Evolutionary conservation across 306 rosid species (phyloP).

Genomic region (Inga laurina): DNA sequence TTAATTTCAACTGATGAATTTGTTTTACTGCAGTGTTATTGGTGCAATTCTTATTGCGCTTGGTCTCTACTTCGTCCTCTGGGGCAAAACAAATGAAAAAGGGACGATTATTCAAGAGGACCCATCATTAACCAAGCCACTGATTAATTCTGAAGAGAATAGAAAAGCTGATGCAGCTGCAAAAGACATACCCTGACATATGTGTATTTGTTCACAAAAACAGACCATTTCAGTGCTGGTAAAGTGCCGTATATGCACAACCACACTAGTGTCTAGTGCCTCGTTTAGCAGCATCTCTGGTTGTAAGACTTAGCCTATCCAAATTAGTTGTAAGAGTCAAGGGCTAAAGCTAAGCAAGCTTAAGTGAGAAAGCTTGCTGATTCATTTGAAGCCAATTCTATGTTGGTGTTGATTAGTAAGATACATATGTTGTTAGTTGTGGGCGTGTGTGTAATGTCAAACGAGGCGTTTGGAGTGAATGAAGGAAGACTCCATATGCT

Average conservation of each 20-base stretch:
- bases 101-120: conserved; percentile 25
- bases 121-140: conserved; percentile 45
- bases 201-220: conserved; percentile 18
- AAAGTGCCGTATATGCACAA: not conserved
- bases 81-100: conserved; percentile 61
- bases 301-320: conserved; percentile 6
- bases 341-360: conserved; percentile 22
- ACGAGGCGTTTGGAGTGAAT: not conserved
- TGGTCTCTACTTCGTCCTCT: conserved; percentile 66
- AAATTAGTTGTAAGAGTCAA: conserved; percentile 16
- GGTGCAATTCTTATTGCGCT: conserved; percentile 62
- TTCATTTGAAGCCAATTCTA: not conserved
- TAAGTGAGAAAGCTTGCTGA: conserved; percentile 11
- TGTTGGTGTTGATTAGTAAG: not conserved
- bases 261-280: conserved; percentile 1
- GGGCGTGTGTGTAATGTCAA: not conserved
- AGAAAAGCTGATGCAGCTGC: conserved; percentile 26
- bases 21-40: conserved; percentile 45
- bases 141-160: conserved; percentile 41
- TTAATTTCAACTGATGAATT: not conserved
- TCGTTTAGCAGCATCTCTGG: not conserved
- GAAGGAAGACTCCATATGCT: conserved; percentile 16
- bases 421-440: conserved; percentile 12
- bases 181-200: conserved; percentile 49
- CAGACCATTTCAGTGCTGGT: not conserved